These are phyloP conservation scores for Fusarium nanum DNA, from an alignment of 2,329 filamentous ascomycete species.

Conservation along the genomic window DNA sequence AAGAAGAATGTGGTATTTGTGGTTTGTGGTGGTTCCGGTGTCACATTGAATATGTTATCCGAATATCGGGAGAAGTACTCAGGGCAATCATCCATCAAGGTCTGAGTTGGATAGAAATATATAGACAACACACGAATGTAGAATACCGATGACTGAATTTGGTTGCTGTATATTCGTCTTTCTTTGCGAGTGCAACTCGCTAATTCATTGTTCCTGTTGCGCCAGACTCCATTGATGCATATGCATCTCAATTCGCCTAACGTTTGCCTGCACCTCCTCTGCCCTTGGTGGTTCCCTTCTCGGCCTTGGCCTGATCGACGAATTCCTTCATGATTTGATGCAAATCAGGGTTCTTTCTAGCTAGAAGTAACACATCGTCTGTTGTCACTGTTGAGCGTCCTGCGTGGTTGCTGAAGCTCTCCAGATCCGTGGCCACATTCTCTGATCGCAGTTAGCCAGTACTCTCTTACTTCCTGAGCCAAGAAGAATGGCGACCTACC, in stretches of 20 bases:
- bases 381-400: slow-evolving; percentile 82
- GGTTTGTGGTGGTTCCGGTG: slow-evolving; percentile 82
- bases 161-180: background rate
- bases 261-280: slow-evolving; percentile 51
- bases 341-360: slow-evolving; percentile 87
- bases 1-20: slow-evolving; percentile 82
- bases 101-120: slow-evolving; percentile 12
- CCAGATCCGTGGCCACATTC: slow-evolving; percentile 67
- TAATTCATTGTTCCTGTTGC: slow-evolving; percentile 1
- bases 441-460: slow-evolving; percentile 52
- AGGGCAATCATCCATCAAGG: slow-evolving; percentile 49
- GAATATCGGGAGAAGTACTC: slow-evolving; percentile 65
- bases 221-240: slow-evolving; percentile 26
- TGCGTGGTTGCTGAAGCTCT: slow-evolving; percentile 76
- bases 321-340: slow-evolving; percentile 78
- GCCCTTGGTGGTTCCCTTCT: slow-evolving; percentile 45
- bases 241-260: slow-evolving; percentile 38
- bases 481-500: slow-evolving; percentile 59
- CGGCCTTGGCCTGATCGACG: slow-evolving; percentile 69
- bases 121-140: background rate
- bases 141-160: background rate
- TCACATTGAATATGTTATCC: slow-evolving; percentile 70
- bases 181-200: background rate
- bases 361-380: slow-evolving; percentile 88
- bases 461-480: background rate